Percentiles rank a stretch among this genome's conserved stretches.
These are phyloP conservation scores for Solanum clarkiae DNA, from an alignment of 257 asterid species.

Conservation along the genomic window DNA sequence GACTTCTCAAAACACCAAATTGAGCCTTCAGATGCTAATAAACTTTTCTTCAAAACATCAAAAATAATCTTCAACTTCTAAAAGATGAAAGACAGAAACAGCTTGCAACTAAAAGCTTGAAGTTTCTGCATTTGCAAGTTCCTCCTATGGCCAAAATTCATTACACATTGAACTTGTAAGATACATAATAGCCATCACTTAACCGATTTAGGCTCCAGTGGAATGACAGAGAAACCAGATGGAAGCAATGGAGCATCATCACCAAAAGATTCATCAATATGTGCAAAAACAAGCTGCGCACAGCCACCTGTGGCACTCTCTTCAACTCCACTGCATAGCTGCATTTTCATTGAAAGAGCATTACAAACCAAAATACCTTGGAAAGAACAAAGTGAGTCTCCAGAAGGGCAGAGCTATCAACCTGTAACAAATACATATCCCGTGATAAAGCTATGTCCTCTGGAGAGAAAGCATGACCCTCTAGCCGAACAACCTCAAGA, in stretches of 20 bases:
- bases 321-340: constrained; percentile 85
- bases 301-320: constrained; percentile 62
- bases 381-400: background rate
- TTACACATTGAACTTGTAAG: background rate
- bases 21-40: background rate
- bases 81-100: background rate
- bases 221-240: constrained; percentile 91
- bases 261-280: constrained; percentile 84
- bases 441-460: constrained; percentile 70
- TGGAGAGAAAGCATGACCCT: constrained; percentile 62
- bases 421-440: constrained; percentile 86
- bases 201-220: constrained; percentile 83
- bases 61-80: background rate
- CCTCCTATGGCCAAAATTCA: background rate
- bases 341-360: constrained; percentile 5
- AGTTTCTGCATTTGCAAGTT: background rate
- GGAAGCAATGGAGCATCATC: constrained; percentile 90
- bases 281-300: constrained; percentile 93
- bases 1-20: background rate
- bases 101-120: background rate
- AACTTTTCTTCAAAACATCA: background rate
- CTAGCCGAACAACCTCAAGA: constrained; percentile 81
- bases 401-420: background rate
- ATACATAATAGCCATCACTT: constrained; percentile 3
- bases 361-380: background rate